These are phyloP conservation scores for Apophysomyces elegans DNA, from an alignment of 371 early-diverging fungal species.

Conservation along the genomic window DNA sequence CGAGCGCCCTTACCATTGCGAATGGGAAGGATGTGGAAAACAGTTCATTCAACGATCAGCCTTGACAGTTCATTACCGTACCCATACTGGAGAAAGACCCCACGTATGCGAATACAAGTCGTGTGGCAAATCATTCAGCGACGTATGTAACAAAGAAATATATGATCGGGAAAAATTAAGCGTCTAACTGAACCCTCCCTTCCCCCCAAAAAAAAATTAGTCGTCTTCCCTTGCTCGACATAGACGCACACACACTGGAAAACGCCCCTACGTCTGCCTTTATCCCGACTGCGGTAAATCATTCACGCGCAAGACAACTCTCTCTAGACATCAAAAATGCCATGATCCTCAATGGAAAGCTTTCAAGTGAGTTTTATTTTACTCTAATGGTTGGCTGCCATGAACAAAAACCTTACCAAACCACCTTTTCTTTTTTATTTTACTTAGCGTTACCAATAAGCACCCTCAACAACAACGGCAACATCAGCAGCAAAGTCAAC, in stretches of 20 bases:
- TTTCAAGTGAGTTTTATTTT: not conserved
- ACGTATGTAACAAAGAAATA: conserved; percentile 43
- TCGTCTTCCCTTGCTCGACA: conserved; percentile 56
- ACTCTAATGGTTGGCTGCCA: not conserved
- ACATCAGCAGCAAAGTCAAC: too few species aligned
- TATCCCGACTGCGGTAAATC: conserved; percentile 59
- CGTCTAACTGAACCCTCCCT: not conserved
- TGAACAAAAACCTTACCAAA: not conserved
- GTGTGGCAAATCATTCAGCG: conserved; percentile 66
- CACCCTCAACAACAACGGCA: not conserved
- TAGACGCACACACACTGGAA: conserved; percentile 56
- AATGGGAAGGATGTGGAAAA: conserved; percentile 61
- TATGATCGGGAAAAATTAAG: not conserved
- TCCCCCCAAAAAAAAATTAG: conserved; percentile 18
- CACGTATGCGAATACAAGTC: conserved; percentile 39
- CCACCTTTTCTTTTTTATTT: not conserved
- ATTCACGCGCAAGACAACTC: conserved; percentile 70
- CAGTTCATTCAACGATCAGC: conserved; percentile 72
- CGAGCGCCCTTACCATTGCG: conserved; percentile 73
- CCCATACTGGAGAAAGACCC: conserved; percentile 72
- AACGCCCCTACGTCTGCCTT: conserved; percentile 54
- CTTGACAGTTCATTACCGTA: conserved; percentile 67
- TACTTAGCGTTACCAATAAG: not conserved
- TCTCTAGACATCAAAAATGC: conserved; percentile 68
- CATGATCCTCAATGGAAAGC: conserved; percentile 47